Base-by-base conservation (phyloP, 176 grass and related monocot species). In the Zoysia pacifica region DNA sequence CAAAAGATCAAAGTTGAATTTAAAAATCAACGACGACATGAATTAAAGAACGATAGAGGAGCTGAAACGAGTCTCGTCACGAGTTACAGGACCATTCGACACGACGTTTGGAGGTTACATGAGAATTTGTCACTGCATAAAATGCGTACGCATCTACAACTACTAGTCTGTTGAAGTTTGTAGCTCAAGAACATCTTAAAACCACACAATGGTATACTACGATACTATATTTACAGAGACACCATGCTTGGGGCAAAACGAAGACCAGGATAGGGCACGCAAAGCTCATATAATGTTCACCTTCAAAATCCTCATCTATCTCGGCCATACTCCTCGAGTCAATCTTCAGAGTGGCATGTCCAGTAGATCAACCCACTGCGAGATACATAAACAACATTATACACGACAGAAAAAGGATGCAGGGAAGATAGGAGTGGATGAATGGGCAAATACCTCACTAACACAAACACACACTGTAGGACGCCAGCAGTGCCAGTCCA, bases 351-450 rank as follows among this genome's bases (percentile, higher is more conserved):
- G 74, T 83, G 88, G 62, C 88, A 89, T 14, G 88, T 91, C 94
- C 94, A 93, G 64, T 93, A 97, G 41, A 97, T 86, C 74, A 97
- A 73, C 36, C 94, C 94, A 76, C 91, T 93, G 88, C 77, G 87
- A 79, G 28, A 41, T 65, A 47, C 36, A 78, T 41, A 62, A 86
- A 49, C 37, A 38, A 12, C 8, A 67, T 45, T 12, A 62, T 65
- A 75, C 47, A 18, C 11, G 4, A 11, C 6, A 19, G 9, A 37
- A 79, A 64, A 19, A 44, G 19, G 48, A 5, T 38, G 5, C 8
- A 39, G 70, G 35, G 16, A 15, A 74, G 14, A 73, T 11, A 53
- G 6, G 47, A 70, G 60, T 35, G 11, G 37, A 35, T 15, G 37
- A 74, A 67, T 52, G 67, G 47, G 6, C 11, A n/a, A 72, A 68